These are phyloP conservation scores for Durotheca rogersii DNA, from an alignment of 495 filamentous ascomycete species.

Conservation along the genomic window DNA sequence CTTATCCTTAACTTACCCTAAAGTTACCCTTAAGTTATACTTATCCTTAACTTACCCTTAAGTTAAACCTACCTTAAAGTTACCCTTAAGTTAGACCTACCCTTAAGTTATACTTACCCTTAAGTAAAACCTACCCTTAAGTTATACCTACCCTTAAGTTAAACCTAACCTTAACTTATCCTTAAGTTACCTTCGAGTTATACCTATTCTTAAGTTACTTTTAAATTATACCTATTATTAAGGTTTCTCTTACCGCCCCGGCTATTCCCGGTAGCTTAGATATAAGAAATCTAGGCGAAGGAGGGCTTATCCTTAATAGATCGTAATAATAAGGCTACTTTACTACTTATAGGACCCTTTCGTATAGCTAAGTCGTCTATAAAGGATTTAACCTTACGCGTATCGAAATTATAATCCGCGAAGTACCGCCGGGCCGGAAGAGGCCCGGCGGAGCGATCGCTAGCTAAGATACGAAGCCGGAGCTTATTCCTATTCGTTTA, in stretches of 20 bases:
- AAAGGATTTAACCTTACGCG: conserved; percentile 65
- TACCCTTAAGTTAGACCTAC: too few species aligned
- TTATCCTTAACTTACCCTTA: too few species aligned
- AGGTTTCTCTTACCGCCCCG: neutral
- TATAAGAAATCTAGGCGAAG: conserved; percentile 51
- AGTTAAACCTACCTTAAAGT: too few species aligned
- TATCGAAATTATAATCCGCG: conserved; percentile 61
- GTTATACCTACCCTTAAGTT: neutral
- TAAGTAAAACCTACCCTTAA: too few species aligned
- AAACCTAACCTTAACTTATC: neutral
- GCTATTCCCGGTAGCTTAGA: neutral
- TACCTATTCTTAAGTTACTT: too few species aligned
- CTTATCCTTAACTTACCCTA: too few species aligned
- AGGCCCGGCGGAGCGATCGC: conserved; percentile 34
- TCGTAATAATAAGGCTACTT: conserved; percentile 69
- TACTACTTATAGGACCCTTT: conserved; percentile 61
- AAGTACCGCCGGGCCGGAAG: conserved; percentile 34
- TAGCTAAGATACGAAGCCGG: conserved; percentile 55
- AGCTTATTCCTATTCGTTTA: conserved; percentile 68
- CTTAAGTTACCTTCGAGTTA: too few species aligned
- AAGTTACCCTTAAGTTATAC: too few species aligned
- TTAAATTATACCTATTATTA: too few species aligned
- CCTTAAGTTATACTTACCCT: too few species aligned
- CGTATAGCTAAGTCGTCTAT: conserved; percentile 62
- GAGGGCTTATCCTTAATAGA: conserved; percentile 60